Conservation (phyloP, 768 basidiomycete species). For the Russula virescens region DNA sequence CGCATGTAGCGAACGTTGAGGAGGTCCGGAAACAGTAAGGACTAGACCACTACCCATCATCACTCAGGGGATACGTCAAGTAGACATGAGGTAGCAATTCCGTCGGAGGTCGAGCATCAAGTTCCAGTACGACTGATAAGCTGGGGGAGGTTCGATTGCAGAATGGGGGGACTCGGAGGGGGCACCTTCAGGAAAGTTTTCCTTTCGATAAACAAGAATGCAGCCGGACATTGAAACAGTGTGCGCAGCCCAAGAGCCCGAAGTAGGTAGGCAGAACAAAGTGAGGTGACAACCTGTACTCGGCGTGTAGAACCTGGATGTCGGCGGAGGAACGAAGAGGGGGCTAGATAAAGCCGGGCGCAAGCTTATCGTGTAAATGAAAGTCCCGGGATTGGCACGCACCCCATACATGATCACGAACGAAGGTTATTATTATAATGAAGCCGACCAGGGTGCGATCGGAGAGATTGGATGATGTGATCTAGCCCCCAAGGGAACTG, state of each 20-base stretch:
- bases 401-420: conserved; percentile 4
- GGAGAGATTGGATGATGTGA: neutral
- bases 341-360: neutral
- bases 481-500: conserved; percentile 9
- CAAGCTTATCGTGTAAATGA: neutral
- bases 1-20: conserved; percentile 12
- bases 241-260: neutral
- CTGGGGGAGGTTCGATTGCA: neutral
- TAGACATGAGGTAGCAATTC: conserved; percentile 18
- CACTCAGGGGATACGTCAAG: conserved; percentile 9
- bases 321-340: conserved; percentile 7
- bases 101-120: neutral
- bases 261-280: neutral
- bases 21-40: conserved; percentile 6
- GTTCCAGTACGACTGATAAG: neutral
- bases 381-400: neutral
- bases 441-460: conserved; percentile 9
- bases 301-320: neutral
- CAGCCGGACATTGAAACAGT: neutral
- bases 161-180: neutral
- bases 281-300: conserved; percentile 8
- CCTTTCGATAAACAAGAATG: neutral
- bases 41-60: neutral
- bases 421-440: neutral
- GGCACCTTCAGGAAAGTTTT: neutral